Base-by-base conservation (phyloP, 257 asterid species). In the Ajuga chamaepitys region DNA sequence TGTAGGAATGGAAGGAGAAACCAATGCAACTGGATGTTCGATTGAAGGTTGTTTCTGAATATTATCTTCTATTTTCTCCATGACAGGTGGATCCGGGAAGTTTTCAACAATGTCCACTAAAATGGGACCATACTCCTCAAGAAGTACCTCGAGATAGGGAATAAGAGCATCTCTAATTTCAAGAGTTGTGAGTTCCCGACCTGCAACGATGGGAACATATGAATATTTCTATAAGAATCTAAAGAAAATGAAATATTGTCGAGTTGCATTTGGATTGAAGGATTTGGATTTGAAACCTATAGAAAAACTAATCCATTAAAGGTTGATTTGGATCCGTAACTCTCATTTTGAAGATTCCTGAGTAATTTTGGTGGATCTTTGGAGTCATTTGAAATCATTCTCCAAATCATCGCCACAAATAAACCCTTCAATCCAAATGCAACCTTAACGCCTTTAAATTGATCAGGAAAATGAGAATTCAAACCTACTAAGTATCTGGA, bases 401-500 rank as follows among this genome's bases (percentile, higher is more conserved):
- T 30, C 37, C 37, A 30, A 8, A 30, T 30, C 37, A 30, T 30
- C 37, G 7, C 37, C 7, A 8, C 4, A 30, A 30, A 30, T 30
- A 5, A 30, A 4, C 4, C 7, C 37, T n/a, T 30, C 1, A 30
- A 30, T 30, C 37, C 37, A 30, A 30, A 52, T 51, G 50, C 51
- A 58, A 42, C 10, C 48, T 25, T 7, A 16, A 22, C 22, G 52
- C 8, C 35, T 25, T 65, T 44, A 34, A 13, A 24, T 18, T 48
- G 64, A 68, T 22, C 18, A 9, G 69, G 35, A 71, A 60, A 72
- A 66, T 26, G 48, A 75, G 79, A 77, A 77, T 70, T 75, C 97
- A 79, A 80, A 93, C 99, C 99, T 80, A 93, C 97, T 75, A 93
- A 80, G 89, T 93, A 93, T 11, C 89, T 94, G 58, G 97, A 71